These are phyloP conservation scores for Gleditsia sinensis DNA, from an alignment of 306 rosid genomes.

Conservation along the genomic window DNA sequence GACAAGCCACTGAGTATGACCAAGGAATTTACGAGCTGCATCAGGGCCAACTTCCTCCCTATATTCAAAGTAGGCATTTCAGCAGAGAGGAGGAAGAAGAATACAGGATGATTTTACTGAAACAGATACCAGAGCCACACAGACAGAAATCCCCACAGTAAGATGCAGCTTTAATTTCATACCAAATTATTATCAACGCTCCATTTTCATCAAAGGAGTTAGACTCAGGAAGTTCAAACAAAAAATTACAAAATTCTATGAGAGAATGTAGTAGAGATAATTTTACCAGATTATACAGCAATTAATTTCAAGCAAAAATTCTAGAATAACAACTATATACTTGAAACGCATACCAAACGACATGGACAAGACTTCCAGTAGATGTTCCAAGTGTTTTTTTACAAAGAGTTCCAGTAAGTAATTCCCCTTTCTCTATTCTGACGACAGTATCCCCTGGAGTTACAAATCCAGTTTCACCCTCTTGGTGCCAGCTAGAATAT, in stretches of 20 bases:
- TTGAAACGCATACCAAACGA: constrained; percentile 70
- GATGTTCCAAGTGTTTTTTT: constrained; percentile 94
- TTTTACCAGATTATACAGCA: background rate
- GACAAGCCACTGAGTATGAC: constrained; percentile 99
- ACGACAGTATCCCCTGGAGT: constrained; percentile 97
- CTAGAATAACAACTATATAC: background rate
- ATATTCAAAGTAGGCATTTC: constrained; percentile 33
- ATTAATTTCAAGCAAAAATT: constrained; percentile 22
- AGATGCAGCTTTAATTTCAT: background rate
- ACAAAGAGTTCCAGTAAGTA: constrained; percentile 93
- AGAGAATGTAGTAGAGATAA: background rate
- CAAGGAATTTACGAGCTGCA: constrained; percentile 97
- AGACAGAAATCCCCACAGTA: background rate
- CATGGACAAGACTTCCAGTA: constrained; percentile 96
- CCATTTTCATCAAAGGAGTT: background rate
- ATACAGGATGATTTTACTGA: constrained; percentile 7
- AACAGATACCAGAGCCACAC: constrained; percentile 17
- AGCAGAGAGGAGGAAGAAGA: background rate
- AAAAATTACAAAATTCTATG: too few relatives aligned
- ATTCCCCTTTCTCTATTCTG: constrained; percentile 95
- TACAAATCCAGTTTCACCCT: constrained; percentile 67
- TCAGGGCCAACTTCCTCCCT: constrained; percentile 99
- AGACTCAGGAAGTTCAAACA: constrained; percentile 5
- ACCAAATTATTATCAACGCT: background rate
- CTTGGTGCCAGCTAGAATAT: constrained; percentile 91